Evolutionary conservation across 164 flowering plant species (phyloP), one percentile per base, ranked within the genome.

Genomic region (Vitis amurensis): DNA sequence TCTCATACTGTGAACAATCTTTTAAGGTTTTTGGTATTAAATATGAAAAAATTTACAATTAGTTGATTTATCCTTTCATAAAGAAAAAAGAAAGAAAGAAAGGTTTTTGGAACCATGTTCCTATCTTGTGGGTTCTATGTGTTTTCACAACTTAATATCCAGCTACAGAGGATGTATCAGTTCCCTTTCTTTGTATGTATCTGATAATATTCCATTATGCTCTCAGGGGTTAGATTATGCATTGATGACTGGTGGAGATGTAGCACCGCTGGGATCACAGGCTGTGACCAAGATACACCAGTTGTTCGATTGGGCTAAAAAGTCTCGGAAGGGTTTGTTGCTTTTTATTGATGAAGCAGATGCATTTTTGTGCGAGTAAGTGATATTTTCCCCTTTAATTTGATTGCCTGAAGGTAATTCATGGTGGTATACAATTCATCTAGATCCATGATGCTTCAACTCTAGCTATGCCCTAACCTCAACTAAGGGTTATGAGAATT

Each of bases 311-410:
- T 96, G 99, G 99, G 78, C 92, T 16, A 93, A 96, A 79, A 93
- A 91, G 75, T 93, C 98, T 47, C 73, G 71, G 59, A 90, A 73
- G 84, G 98, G 99, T 14, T 83, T 95, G 63, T 72, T 93, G 81
- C 93, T 96, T 68, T 96, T 96, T 77, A 96, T 93, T 76, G 99
- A 96, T 79, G 99, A 96, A 84, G 98, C 98, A 47, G 99, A 96
- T 81, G 98, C 99, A 27, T 96, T 96, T 75, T 80, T 96, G 79
- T 93, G 98, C 88, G 98, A 95, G 99, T 95, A 88, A 88, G 98
- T 84, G 62, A 56, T 66, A 17, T 23, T 68, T 14, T 17, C 11
- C 14, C 50, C 47, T 12, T 58, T 30, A 17, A 29, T 57, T 14
- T 12, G 58, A n/a, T 78, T 9, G 12, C 44, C 44, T 6, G 7